phyloP scores from a whole-genome alignment of 1,284 basidiomycete species.

The Ustilago hordei region DNA sequence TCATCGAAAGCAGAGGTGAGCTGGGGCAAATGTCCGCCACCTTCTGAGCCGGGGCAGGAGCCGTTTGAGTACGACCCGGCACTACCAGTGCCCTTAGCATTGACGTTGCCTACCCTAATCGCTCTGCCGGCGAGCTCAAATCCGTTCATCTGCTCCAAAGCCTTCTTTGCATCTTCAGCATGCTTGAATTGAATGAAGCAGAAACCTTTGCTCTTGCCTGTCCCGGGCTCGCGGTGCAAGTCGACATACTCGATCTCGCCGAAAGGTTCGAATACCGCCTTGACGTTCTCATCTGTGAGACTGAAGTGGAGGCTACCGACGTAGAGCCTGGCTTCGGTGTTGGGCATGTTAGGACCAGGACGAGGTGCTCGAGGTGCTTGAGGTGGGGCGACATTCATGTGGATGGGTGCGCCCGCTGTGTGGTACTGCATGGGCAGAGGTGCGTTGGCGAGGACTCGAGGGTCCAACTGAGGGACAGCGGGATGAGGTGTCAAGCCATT shows the following conservation, averaged over 20 bases:
- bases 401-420: constrained; percentile 43
- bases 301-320: constrained; percentile 97
- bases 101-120: constrained; percentile 65
- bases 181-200: constrained; percentile 95
- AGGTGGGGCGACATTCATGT: constrained; percentile 27
- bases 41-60: constrained; percentile 15
- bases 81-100: constrained; percentile 50
- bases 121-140: constrained; percentile 95
- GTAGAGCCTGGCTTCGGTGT: constrained; percentile 81
- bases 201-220: constrained; percentile 95
- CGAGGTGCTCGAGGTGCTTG: constrained; percentile 19
- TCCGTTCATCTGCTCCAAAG: constrained; percentile 96
- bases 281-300: constrained; percentile 93
- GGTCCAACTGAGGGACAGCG: constrained; percentile 35
- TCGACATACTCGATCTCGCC: constrained; percentile 98
- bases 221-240: constrained; percentile 88
- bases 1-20: constrained; percentile 63
- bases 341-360: constrained; percentile 67
- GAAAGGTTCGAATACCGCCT: constrained; percentile 98
- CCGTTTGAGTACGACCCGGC: constrained; percentile 19
- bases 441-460: constrained; percentile 28
- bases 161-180: constrained; percentile 91
- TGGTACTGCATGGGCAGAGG: constrained; percentile 53
- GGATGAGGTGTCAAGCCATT: constrained; percentile 35
- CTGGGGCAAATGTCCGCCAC: constrained; percentile 45